These are phyloP conservation scores for Ceriops zippeliana DNA, from an alignment of 345 rosid species.

Conservation along the genomic window DNA sequence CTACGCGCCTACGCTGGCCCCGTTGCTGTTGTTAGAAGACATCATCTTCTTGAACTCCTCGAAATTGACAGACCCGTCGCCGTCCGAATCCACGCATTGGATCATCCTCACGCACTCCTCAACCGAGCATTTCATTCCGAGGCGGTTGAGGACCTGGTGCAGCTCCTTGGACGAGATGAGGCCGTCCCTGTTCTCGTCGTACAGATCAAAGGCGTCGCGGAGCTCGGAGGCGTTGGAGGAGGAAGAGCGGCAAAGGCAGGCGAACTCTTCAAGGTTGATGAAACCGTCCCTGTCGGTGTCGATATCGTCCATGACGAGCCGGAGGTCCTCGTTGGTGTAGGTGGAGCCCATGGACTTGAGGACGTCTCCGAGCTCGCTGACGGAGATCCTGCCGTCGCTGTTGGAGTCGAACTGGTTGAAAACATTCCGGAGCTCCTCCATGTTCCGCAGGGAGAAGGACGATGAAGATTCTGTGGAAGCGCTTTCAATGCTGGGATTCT, in stretches of 20 bases:
- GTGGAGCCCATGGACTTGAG: constrained; percentile 58
- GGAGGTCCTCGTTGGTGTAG: constrained; percentile 43
- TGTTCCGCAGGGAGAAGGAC: not conserved
- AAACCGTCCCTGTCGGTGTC: constrained; percentile 76
- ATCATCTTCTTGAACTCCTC: constrained; percentile 83
- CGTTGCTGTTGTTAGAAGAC: constrained; percentile 13
- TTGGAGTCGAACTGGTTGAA: constrained; percentile 80
- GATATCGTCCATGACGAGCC: constrained; percentile 62
- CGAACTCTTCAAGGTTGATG: constrained; percentile 63
- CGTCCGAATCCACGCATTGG: constrained; percentile 67
- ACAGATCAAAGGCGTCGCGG: constrained; percentile 85
- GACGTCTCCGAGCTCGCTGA: constrained; percentile 56
- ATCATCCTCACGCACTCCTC: constrained; percentile 75
- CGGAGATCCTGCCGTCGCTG: constrained; percentile 88
- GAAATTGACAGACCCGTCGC: constrained; percentile 79
- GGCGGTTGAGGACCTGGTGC: constrained; percentile 57
- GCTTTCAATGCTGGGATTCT: not conserved
- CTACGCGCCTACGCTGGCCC: not conserved
- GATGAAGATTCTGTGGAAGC: not conserved
- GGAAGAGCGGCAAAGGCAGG: constrained; percentile 50
- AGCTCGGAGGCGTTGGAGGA: constrained; percentile 44
- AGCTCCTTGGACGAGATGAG: constrained; percentile 69
- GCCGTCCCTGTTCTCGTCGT: constrained; percentile 76
- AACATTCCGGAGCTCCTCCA: constrained; percentile 52
- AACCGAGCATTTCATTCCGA: constrained; percentile 58